Conservation (phyloP, 1,284 basidiomycete species). For the Ganoderma lingzhi region DNA sequence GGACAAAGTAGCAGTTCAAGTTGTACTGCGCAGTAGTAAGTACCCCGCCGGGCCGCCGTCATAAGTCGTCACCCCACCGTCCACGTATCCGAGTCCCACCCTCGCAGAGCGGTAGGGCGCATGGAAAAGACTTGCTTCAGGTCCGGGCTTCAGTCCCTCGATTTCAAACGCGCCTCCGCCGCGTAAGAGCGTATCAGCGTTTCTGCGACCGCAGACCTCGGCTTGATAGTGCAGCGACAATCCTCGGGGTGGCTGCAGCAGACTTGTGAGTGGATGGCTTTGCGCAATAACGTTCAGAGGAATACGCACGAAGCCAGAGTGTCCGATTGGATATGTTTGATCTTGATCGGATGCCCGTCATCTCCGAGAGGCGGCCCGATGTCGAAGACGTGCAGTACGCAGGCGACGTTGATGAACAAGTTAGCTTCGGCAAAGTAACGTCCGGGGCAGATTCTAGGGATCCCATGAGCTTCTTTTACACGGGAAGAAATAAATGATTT, state of each 20-base stretch:
- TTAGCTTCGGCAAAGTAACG: slow-evolving; percentile 16
- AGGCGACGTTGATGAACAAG: slow-evolving; percentile 19
- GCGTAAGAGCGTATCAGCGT: slow-evolving; percentile 1
- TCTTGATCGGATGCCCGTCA: slow-evolving; percentile 9
- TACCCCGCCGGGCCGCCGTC: no score
- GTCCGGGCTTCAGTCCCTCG: no score
- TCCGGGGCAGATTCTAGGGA: slow-evolving; percentile 27
- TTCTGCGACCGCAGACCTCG: slow-evolving; percentile 3
- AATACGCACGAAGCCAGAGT: slow-evolving; percentile 15
- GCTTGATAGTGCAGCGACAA: slow-evolving; percentile 14
- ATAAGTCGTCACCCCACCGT: no score
- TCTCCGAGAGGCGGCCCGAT: slow-evolving; percentile 15
- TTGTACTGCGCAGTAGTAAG: no score
- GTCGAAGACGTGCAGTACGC: slow-evolving; percentile 22
- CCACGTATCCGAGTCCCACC: no score
- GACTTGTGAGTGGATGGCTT: no score
- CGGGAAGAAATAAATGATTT: not conserved
- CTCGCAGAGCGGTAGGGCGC: no score
- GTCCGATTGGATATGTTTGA: slow-evolving; percentile 3
- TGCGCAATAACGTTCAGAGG: no score
- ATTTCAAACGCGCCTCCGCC: not conserved
- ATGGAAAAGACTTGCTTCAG: no score
- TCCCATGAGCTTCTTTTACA: no score
- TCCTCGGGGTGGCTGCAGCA: slow-evolving; percentile 12
- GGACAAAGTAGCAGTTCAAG: no score